These are phyloP conservation scores for Geranium incanum DNA, from an alignment of 441 rosid species.

Conservation along the genomic window DNA sequence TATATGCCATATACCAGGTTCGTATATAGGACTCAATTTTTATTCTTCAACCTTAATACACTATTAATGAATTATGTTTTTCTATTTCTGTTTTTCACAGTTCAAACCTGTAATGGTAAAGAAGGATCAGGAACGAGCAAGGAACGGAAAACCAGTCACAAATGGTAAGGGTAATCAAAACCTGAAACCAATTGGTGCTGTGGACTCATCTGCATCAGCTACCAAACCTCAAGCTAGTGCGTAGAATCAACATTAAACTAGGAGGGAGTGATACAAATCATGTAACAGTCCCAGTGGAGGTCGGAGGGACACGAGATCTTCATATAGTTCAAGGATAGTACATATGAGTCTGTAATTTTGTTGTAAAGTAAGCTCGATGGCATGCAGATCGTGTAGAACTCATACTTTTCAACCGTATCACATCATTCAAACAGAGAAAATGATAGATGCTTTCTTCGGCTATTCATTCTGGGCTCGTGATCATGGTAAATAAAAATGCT, in stretches of 20 bases:
- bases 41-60: neutral
- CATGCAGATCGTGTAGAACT: neutral
- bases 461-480: neutral
- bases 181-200: constrained; percentile 36
- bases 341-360: constrained; percentile 7
- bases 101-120: constrained; percentile 83
- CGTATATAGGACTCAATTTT: neutral
- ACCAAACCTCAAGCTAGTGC: constrained; percentile 45
- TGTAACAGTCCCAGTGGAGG: neutral
- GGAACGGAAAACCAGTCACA: constrained; percentile 36
- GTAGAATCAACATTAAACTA: constrained; percentile 18
- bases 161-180: constrained; percentile 38
- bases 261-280: neutral
- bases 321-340: constrained; percentile 4
- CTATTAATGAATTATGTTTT: neutral
- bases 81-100: constrained; percentile 31
- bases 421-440: neutral
- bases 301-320: neutral
- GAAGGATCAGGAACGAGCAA: constrained; percentile 47
- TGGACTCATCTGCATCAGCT: constrained; percentile 51
- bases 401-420: neutral
- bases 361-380: neutral
- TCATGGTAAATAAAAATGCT: neutral
- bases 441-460: neutral
- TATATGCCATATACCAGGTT: constrained; percentile 96